Evolutionary conservation across 2,329 filamentous ascomycete genomes (phyloP).

Genomic region (Aspergillus oerlinghausenensis): DNA sequence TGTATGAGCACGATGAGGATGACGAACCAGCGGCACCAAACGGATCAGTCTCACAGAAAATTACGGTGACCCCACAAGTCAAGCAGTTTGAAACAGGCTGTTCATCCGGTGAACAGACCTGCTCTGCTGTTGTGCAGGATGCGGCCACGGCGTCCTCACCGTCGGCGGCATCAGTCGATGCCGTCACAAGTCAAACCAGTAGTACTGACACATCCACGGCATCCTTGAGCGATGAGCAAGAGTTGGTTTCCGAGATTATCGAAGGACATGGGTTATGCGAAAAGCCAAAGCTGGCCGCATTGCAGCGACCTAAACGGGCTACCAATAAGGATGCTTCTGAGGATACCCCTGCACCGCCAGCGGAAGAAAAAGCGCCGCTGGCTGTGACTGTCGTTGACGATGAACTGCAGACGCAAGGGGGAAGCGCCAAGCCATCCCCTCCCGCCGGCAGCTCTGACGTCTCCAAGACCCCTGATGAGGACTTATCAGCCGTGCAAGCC

Average conservation of each 20-base stretch:
- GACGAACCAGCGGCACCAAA: conserved; percentile 23
- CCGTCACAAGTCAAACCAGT: conserved; percentile 15
- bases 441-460: conserved; percentile 6
- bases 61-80: not conserved
- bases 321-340: conserved; percentile 21
- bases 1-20: conserved; percentile 32
- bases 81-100: not conserved
- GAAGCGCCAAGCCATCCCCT: conserved; percentile 13
- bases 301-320: conserved; percentile 29
- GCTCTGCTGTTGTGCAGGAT: conserved; percentile 13
- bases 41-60: not conserved
- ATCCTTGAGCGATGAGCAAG: conserved; percentile 17
- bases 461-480: conserved; percentile 3
- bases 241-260: conserved; percentile 24
- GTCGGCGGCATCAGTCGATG: conserved; percentile 16
- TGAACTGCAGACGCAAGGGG: conserved; percentile 25
- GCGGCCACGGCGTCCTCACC: conserved; percentile 15
- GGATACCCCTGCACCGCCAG: conserved; percentile 16
- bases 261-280: conserved; percentile 30
- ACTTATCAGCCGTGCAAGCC: conserved; percentile 5
- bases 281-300: conserved; percentile 22
- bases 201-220: conserved; percentile 17
- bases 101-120: not conserved
- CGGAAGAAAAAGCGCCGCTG: conserved; percentile 17
- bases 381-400: conserved; percentile 14